Base-by-base conservation (phyloP, 495 filamentous ascomycete species). In the Xylaria sp. region DNA sequence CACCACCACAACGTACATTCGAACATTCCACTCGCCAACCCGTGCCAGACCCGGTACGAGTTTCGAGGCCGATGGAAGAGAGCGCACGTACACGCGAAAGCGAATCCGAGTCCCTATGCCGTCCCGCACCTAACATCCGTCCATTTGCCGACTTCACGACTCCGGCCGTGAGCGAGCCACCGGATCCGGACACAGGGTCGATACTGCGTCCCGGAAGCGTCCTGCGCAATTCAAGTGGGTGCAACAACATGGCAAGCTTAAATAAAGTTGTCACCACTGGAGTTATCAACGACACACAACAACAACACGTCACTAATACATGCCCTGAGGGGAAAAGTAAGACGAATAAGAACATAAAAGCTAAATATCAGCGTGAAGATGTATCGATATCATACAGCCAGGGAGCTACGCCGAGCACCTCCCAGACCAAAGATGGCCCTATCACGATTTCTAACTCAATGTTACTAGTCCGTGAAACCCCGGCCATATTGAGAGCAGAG, bases 141-240 rank as follows among this genome's bases (percentile, higher is more conserved):
- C 64, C 64, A n/a, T 55, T 67, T 14, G 31, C 46, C 21, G 64
- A 67, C 43, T 33, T 55, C 21, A 31, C 35, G 35, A 40, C 48
- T 4, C 48, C 46, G 0, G 9, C n/a, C 11, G 64, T 11, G 1
- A 37, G 19, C 31, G 11, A 14, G 46, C 24, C 48, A 1, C 48
- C 29, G 26, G 33, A 40, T 8, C 31, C 35, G 5, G 48, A 55
- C 4, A 19, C 19, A 6, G 33, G 21, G 17, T 67, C 46, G 3
- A n/a, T 53, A 41, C 17, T 17, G 2, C 29, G 31, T 15, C 17
- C 55, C 4, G 17, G 29, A 29, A 40, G n/a, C 35, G 21, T 67
- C 31, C 35, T 67, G 0, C 35, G n/a, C 21, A 12, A 67, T 21
- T 9, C 9, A 17, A n/a, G 14, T 12, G 48, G 53, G 7, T 19